These are phyloP conservation scores for Parietaria judaica DNA, from an alignment of 306 rosid species.

Conservation along the genomic window DNA sequence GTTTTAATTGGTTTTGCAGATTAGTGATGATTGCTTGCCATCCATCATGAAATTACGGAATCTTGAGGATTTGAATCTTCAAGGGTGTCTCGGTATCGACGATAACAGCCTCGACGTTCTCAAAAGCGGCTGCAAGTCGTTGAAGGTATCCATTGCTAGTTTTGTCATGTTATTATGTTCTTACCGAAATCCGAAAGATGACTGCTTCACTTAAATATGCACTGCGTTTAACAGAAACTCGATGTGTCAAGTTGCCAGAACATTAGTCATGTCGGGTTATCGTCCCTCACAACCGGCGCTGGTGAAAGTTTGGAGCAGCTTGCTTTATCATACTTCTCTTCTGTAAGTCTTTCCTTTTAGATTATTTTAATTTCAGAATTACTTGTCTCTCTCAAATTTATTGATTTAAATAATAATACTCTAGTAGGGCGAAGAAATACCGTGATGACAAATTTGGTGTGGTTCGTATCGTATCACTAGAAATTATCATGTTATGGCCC, in stretches of 20 bases:
- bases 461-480: too few species aligned
- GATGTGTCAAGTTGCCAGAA: constrained; percentile 78
- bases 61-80: constrained; percentile 80
- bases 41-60: constrained; percentile 59
- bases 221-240: constrained; percentile 55
- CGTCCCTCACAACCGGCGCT: constrained; percentile 44
- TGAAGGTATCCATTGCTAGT: constrained; percentile 52
- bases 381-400: too few species aligned
- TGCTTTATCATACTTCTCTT: constrained; percentile 58
- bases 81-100: constrained; percentile 84
- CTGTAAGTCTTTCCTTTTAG: constrained; percentile 40
- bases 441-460: too few species aligned
- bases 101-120: constrained; percentile 53
- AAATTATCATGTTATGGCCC: too few species aligned
- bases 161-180: neutral
- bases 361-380: too few species aligned
- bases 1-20: constrained; percentile 34
- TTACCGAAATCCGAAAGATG: neutral
- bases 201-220: constrained; percentile 11
- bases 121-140: constrained; percentile 60
- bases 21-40: constrained; percentile 71
- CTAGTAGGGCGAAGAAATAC: too few species aligned
- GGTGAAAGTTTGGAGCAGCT: constrained; percentile 52
- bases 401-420: too few species aligned
- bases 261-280: constrained; percentile 56